These are phyloP conservation scores for Atkinsonella texensis DNA, from an alignment of 2,329 filamentous ascomycete genomes.

Conservation along the genomic window DNA sequence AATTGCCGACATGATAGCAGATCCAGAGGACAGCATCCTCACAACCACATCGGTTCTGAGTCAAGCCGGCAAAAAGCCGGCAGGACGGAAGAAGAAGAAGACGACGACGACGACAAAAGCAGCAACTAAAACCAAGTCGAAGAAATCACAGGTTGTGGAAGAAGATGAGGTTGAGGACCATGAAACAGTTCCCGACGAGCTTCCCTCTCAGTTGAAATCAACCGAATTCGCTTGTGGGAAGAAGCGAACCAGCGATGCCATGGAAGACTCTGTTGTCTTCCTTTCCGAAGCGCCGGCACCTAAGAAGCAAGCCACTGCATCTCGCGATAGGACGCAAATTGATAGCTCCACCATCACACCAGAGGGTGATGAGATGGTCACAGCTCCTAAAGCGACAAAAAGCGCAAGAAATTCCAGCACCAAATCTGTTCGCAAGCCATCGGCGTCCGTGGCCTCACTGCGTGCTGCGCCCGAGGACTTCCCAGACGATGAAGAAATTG, in stretches of 20 bases:
- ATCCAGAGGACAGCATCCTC: conserved; percentile 46
- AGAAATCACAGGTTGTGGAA: conserved; percentile 36
- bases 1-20: conserved; percentile 33
- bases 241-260: conserved; percentile 51
- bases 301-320: conserved; percentile 47
- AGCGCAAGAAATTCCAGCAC: conserved; percentile 29
- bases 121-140: conserved; percentile 23
- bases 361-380: conserved; percentile 29
- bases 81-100: conserved; percentile 44
- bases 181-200: conserved; percentile 14
- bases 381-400: conserved; percentile 17
- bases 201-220: conserved; percentile 17
- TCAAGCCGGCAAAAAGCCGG: conserved; percentile 43
- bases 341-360: conserved; percentile 27
- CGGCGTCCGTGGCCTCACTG: conserved; percentile 38
- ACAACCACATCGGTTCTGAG: conserved; percentile 48
- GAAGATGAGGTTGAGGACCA: conserved; percentile 18
- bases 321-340: conserved; percentile 33
- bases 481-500: conserved; percentile 52
- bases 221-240: conserved; percentile 38
- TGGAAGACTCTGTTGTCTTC: conserved; percentile 35
- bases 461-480: conserved; percentile 27
- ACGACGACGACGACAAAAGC: conserved; percentile 39
- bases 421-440: conserved; percentile 24
- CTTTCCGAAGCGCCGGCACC: conserved; percentile 35